Percentiles rank a stretch among this genome's conserved stretches.
Conservation (phyloP, 345 rosid species). For the Durio zibethinus region DNA sequence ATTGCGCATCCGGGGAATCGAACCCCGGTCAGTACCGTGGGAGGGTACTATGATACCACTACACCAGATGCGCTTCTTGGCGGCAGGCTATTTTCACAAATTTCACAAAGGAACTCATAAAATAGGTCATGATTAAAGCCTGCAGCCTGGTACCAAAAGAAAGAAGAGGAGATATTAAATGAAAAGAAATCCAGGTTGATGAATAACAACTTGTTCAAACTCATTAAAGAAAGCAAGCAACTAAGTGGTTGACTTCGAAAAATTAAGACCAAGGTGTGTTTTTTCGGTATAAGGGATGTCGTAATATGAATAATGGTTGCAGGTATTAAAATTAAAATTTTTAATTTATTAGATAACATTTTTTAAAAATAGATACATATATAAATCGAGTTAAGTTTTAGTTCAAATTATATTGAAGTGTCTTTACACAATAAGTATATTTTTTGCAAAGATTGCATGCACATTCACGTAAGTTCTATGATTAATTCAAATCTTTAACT, state of each 20-base stretch:
- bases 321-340: no score
- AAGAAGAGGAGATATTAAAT: neutral
- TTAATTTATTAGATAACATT: no score
- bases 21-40: constrained; percentile 74
- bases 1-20: constrained; percentile 72
- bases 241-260: neutral
- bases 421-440: no score
- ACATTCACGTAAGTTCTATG: neutral
- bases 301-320: no score
- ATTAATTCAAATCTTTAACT: neutral
- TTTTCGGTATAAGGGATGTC: no score
- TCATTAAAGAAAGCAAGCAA: neutral
- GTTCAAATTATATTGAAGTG: no score
- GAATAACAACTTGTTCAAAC: neutral
- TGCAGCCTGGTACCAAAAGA: no score
- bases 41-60: constrained; percentile 80
- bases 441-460: neutral
- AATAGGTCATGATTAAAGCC: no score
- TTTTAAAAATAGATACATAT: no score
- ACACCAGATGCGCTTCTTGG: constrained; percentile 53
- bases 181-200: neutral
- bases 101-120: no score
- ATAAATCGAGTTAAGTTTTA: no score
- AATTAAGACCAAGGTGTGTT: neutral
- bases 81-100: no score